A percentile compares a stretch with the other conserved stretches of the same genome.
These are phyloP conservation scores for Symbiotaphrina buchneri DNA, from an alignment of 495 filamentous ascomycete species.

Conservation along the genomic window DNA sequence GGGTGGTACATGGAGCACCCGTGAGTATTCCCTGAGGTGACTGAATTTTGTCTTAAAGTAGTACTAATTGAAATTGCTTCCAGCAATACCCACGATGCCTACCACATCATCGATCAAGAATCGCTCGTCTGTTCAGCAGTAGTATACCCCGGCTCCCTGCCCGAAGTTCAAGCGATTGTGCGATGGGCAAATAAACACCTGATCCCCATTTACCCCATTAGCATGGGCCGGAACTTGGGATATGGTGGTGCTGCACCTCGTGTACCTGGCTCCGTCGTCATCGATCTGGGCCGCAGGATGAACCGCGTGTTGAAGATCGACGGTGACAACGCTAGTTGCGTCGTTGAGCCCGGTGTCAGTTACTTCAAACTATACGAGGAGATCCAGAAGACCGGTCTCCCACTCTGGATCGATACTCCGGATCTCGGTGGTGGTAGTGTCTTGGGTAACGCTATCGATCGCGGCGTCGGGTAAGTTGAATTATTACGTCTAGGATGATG, in stretches of 20 bases:
- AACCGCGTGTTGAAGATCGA: constrained; percentile 29
- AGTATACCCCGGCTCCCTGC: too few species aligned
- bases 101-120: too few species aligned
- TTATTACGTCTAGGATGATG: too few species aligned
- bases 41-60: too few species aligned
- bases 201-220: constrained; percentile 30
- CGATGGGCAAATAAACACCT: constrained; percentile 21
- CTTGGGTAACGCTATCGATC: constrained; percentile 30
- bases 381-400: constrained; percentile 17
- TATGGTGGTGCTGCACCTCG: constrained; percentile 35
- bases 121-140: too few species aligned
- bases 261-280: constrained; percentile 25
- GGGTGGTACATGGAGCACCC: too few species aligned
- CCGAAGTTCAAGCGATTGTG: constrained; percentile 24
- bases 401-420: constrained; percentile 27
- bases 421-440: constrained; percentile 34
- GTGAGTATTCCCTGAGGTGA: too few species aligned
- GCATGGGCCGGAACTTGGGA: constrained; percentile 28
- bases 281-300: constrained; percentile 32
- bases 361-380: constrained; percentile 29
- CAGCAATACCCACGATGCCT: too few species aligned
- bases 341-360: constrained; percentile 36
- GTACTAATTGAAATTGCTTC: too few species aligned
- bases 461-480: constrained; percentile 31
- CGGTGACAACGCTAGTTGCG: constrained; percentile 22